phyloP scores from a whole-genome alignment of 2,329 filamentous ascomycete genomes.

The Cadophora luteo-olivacea region DNA sequence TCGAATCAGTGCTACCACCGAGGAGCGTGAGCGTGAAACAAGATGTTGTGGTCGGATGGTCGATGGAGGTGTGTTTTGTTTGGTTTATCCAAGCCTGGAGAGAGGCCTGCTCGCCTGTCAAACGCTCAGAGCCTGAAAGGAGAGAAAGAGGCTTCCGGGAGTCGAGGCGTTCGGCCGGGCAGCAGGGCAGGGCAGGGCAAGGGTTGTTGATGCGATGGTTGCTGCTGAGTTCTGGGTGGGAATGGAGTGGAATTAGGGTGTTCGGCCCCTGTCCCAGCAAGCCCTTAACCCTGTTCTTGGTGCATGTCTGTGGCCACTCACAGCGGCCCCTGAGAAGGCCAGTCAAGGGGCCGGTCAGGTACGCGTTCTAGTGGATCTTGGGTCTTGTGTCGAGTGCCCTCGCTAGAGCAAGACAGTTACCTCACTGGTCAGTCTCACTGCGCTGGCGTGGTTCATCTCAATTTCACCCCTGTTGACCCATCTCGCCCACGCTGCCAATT shows the following conservation, averaged over 20 bases:
- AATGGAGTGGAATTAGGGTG: constrained; percentile 13
- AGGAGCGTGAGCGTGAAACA: constrained; percentile 14
- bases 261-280: constrained; percentile 27
- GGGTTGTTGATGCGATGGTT: background rate
- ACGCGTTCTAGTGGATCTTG: constrained; percentile 38
- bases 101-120: background rate
- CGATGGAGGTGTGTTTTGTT: constrained; percentile 9
- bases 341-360: constrained; percentile 29
- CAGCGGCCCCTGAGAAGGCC: constrained; percentile 3
- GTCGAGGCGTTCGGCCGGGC: constrained; percentile 10
- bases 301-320: constrained; percentile 26
- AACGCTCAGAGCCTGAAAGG: constrained; percentile 5
- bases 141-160: constrained; percentile 3
- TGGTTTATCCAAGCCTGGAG: background rate
- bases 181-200: background rate
- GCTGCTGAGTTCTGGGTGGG: constrained; percentile 21
- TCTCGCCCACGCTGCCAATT: constrained; percentile 22
- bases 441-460: constrained; percentile 40
- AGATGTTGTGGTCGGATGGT: constrained; percentile 13
- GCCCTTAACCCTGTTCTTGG: constrained; percentile 17
- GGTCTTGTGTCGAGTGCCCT: constrained; percentile 2
- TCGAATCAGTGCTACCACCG: constrained; percentile 15
- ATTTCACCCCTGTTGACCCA: constrained; percentile 34
- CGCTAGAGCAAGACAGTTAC: background rate
- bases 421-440: constrained; percentile 12